Base-by-base conservation (phyloP, 2,329 filamentous ascomycete genomes). In the Cryphonectria parasitica region DNA sequence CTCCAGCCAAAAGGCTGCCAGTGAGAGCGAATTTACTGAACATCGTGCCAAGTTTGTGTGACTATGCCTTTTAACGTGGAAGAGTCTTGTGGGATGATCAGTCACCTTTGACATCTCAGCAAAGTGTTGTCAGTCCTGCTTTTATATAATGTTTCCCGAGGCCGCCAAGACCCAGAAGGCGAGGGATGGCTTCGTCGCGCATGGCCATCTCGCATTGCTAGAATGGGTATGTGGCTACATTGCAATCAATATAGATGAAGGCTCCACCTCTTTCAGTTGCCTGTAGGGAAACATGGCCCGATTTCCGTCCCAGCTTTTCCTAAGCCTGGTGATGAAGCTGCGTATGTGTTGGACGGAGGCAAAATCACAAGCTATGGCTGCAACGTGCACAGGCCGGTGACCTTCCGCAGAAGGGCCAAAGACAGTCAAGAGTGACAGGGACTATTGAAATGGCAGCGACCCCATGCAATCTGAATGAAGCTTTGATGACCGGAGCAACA, bases 1-100 rank as follows among this genome's bases (percentile, higher is more conserved):
- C 63, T 7, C 64, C 58, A 17, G 69, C 69, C 64, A 64, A 49
- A 11, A 70, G 64, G 39, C 64, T 58, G 45, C 64, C 62, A 28
- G 66, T 56, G 5, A 56, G 8, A 25, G 58, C 58, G 36, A 67
- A n/a, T 31, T 67, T 63, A 49, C 64, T 66, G 17, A 67, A 67
- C 69, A 70, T 70, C 13, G 11, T 54, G 43, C 45, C 61, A 22
- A 36, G 2, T 31, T 3, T 25, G 10, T 19, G 34, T 34, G 25
- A 36, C 1, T 39, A 22, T 36, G 56, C 43, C 68, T 70, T 28
- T n/a, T 49, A 7, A 17, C 49, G 58, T 52, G 25, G 41, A 13
- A 60, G 28, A 49, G 17, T 34, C 34, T 62, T 62, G 52, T 31
- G n/a, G 25, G 52, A 28, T 56, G 52, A 11, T 31, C n/a, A 56